Evolutionary conservation across 2,329 filamentous ascomycete genomes (phyloP), one percentile per base, ranked within the genome.

Genomic region (Phialocephala sp.): DNA sequence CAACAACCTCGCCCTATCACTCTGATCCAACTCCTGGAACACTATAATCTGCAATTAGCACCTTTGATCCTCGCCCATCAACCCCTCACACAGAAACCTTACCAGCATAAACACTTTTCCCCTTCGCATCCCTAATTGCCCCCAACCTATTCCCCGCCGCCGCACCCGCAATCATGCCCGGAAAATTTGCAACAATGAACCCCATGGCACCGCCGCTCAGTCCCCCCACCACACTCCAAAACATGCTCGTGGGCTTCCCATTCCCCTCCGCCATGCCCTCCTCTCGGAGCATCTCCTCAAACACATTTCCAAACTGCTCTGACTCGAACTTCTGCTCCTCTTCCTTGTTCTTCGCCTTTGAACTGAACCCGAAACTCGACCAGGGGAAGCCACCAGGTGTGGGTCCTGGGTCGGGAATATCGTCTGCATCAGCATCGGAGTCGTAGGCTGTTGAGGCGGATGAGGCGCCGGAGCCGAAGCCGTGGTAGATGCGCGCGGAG

Each of bases 131-230:
- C 64, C 95, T 84, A 22, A 99, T 87, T 8, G 92, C 92, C 0
- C 95, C 95, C n/a, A 98, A 80, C 60, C 94, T 82, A 79, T 97
- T 98, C 12, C 95, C 95, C 0, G 94, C 94, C 2, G 97, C 94
- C 2, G 92, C 93, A 2, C 95, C 95, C 0, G 94, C 94, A 43
- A 98, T 79, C 74, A 94, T 85, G 0, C 95, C 95, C 0, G 94
- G 92, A 58, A 97, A 87, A 76, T 98, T 98, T 35, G 90, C 95
- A 32, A 98, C 86, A 72, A 99, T 99, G 78, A 98, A 98, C 0
- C 95, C 95, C 77, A 99, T 85, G 2, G 93, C 92, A 14, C 90
- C 94, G 37, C 95, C 95, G 75, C 92, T 95, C 47, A 94, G 78
- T 1, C 93, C 93, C 2, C 95, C 95, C 0, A 97, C 77, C 69